Percentiles rank a stretch among this genome's conserved stretches.
Evolutionary conservation across 2,329 filamentous ascomycete species (phyloP).

Genomic region (Aulographum hederae): DNA sequence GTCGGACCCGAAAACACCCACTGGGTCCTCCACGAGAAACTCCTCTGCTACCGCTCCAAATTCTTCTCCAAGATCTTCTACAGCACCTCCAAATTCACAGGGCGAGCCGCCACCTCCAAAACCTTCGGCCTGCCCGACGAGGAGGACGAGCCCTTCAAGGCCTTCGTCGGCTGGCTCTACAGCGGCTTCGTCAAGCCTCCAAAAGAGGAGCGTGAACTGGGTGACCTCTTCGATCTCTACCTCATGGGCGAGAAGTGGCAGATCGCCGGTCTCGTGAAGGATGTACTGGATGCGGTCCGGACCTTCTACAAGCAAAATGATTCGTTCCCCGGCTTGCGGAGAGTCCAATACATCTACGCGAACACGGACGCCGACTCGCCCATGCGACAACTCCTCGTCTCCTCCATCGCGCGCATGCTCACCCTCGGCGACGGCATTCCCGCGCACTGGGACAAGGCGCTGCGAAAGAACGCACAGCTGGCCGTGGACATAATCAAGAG

Average conservation of each 20-base stretch:
- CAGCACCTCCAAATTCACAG: slow-evolving; percentile 6
- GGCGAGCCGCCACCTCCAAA: slow-evolving; percentile 14
- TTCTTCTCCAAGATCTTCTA: slow-evolving; percentile 36
- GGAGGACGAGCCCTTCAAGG: slow-evolving; percentile 30
- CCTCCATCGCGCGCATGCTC: slow-evolving; percentile 30
- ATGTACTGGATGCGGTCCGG: slow-evolving; percentile 30
- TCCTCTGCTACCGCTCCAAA: slow-evolving; percentile 33
- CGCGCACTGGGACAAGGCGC: slow-evolving; percentile 33
- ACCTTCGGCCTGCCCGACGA: slow-evolving; percentile 32
- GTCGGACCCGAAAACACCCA: slow-evolving; percentile 34
- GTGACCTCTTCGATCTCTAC: slow-evolving; percentile 33
- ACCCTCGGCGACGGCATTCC: slow-evolving; percentile 29
- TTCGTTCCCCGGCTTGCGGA: slow-evolving; percentile 30
- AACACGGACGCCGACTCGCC: slow-evolving; percentile 28
- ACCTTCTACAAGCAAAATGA: slow-evolving; percentile 34
- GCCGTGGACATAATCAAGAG: slow-evolving; percentile 35
- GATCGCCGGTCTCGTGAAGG: slow-evolving; percentile 26
- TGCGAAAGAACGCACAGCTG: slow-evolving; percentile 34
- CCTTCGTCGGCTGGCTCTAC: slow-evolving; percentile 37
- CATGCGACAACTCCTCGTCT: slow-evolving; percentile 31
- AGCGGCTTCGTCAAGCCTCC: slow-evolving; percentile 26
- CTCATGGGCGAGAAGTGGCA: slow-evolving; percentile 34
- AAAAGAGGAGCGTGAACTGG: slow-evolving; percentile 30
- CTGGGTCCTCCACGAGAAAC: slow-evolving; percentile 37
- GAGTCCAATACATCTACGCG: slow-evolving; percentile 34